A percentile compares a stretch with the other conserved stretches of the same genome.
Conservation (phyloP, 306 rosid species). For the Cicer chorassanicum region DNA sequence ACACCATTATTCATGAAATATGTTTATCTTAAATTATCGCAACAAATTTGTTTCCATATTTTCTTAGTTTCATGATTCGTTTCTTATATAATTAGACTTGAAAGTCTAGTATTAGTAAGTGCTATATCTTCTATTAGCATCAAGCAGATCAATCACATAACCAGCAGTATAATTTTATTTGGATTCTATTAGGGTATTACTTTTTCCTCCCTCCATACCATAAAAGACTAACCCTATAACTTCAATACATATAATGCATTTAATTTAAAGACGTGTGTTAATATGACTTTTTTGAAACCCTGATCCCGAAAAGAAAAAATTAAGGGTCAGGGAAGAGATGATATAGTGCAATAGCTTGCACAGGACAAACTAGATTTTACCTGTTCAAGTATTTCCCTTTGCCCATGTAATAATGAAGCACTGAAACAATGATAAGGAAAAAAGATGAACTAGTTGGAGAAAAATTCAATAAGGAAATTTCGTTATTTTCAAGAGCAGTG, state of each 20-base stretch:
- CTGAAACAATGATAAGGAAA: constrained; percentile 54
- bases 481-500: constrained; percentile 42
- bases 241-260: background rate
- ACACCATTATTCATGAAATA: background rate
- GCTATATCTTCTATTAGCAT: background rate
- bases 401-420: constrained; percentile 83
- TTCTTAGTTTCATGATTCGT: background rate
- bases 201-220: background rate
- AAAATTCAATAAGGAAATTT: constrained; percentile 13
- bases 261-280: background rate
- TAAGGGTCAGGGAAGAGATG: background rate
- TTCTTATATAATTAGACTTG: background rate
- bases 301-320: background rate
- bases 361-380: constrained; percentile 53
- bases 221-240: background rate
- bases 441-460: constrained; percentile 34
- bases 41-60: constrained; percentile 5
- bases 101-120: background rate
- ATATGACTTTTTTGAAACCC: background rate
- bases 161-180: background rate
- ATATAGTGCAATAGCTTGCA: constrained; percentile 40
- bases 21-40: constrained; percentile 9
- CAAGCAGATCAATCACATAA: background rate
- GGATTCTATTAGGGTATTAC: background rate
- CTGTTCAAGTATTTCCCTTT: constrained; percentile 83